Percentiles rank a stretch among this genome's conserved stretches.
phyloP scores from a whole-genome alignment of 1,139 yeast genomes.

The Suhomyces wounanorum region DNA sequence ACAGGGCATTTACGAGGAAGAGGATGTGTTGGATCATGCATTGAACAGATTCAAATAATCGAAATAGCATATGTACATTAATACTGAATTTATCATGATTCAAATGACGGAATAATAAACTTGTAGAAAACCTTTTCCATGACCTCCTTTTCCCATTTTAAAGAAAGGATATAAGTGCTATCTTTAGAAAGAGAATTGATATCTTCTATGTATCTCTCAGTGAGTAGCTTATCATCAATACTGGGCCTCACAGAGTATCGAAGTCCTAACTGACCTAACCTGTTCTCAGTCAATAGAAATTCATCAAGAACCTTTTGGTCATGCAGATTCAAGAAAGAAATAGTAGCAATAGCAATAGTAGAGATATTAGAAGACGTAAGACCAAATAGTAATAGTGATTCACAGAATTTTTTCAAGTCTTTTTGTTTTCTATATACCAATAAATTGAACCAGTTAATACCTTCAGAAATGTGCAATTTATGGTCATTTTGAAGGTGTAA shows the following conservation, averaged over 20 bases:
- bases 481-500: background rate
- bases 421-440: constrained; percentile 20
- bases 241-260: background rate
- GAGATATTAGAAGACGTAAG: constrained; percentile 24
- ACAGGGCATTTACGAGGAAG: constrained; percentile 54
- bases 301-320: constrained; percentile 1
- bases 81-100: background rate
- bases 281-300: background rate
- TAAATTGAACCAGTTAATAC: constrained; percentile 16
- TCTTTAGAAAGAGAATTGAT: constrained; percentile 17
- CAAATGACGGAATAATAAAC: background rate
- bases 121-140: constrained; percentile 16
- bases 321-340: background rate
- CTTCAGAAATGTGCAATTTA: background rate
- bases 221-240: background rate
- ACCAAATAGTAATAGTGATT: constrained; percentile 24
- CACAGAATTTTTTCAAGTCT: constrained; percentile 21
- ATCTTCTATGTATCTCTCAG: background rate
- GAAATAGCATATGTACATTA: constrained; percentile 8
- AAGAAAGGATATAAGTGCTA: constrained; percentile 16
- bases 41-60: constrained; percentile 54
- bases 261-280: background rate
- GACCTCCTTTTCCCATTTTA: constrained; percentile 28
- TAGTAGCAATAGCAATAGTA: constrained; percentile 21
- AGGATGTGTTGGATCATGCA: constrained; percentile 57